Evolutionary conservation across 345 rosid species (phyloP), one percentile per base, ranked within the genome.

Genomic region (Mercurialis annua): DNA sequence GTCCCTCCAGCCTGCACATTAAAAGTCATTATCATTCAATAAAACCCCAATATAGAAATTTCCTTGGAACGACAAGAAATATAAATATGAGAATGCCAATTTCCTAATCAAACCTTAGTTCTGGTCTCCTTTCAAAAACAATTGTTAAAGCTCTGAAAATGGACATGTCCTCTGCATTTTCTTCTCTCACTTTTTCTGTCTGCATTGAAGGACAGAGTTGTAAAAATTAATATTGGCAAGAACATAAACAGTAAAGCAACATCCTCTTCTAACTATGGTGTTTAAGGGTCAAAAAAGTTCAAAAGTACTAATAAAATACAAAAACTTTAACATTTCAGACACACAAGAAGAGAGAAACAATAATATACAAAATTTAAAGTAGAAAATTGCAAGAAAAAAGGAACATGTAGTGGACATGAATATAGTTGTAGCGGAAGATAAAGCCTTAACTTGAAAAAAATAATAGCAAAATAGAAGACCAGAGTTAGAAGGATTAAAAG

Each of bases 41-140:
- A 23, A 29, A n/a, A 48, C 33, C 3, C 53, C 57, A 15, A 48
- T 17, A 26, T 52, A 17, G 40, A 63, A 15, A 57, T 36, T 40
- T 53, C 17, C 21, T 59, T 15, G 33, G 2, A 18, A 67, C 5
- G 54, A 67, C 34, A 34, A 52, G 15, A 62, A 62, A 46, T 17
- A 47, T 36, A 31, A 14, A 38, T 29, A 42, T 20, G 50, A 20
- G 48, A 11, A 2, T 12, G 26, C 46, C 43, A 44, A 29, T 53
- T 58, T 36, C 5, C 8, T 30, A 23, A 33, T 47, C 49, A 66
- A 66, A 92, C 98, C 98, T 93, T 73, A 93, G 69, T 63, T 90
- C 97, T 3, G 97, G 94, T 61, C 76, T 87, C 82, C 92, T 81
- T 67, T 82, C 76, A 70, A 88, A 85, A 23, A 90, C 91, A 66